Percentiles rank a stretch among this genome's conserved stretches.
Conservation (phyloP, 2,329 filamentous ascomycete genomes). For the Colletotrichum chlorophyti region DNA sequence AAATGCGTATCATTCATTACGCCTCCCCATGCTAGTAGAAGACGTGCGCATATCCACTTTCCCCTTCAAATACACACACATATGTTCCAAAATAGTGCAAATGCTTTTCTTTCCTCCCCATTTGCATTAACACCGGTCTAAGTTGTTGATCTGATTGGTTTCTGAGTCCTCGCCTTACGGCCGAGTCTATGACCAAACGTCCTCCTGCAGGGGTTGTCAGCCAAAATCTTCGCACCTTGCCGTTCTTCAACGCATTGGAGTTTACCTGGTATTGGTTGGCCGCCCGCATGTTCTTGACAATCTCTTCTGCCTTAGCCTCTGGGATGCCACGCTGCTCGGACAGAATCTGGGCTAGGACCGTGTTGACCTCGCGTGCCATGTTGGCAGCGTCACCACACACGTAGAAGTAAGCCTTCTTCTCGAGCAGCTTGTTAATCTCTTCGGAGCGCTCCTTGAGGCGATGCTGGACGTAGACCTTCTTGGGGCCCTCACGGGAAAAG, state of each 20-base stretch:
- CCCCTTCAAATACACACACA: neutral
- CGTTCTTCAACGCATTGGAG: constrained; percentile 22
- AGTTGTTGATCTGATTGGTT: no score
- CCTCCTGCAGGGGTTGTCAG: constrained; percentile 61
- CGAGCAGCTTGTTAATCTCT: constrained; percentile 85
- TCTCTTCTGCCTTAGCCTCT: constrained; percentile 89
- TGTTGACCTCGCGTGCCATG: constrained; percentile 94
- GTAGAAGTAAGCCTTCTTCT: constrained; percentile 92
- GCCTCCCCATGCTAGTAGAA: constrained; percentile 24
- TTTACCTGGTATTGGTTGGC: constrained; percentile 93
- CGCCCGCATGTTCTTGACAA: constrained; percentile 95
- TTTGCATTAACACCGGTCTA: no score
- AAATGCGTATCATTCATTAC: constrained; percentile 26
- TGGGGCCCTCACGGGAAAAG: constrained; percentile 85
- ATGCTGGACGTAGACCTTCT: constrained; percentile 98
- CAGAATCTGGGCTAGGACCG: constrained; percentile 86
- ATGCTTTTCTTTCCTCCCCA: no score
- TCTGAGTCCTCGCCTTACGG: constrained; percentile 29
- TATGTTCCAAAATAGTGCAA: no score
- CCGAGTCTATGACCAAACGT: constrained; percentile 68
- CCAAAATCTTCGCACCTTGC: constrained; percentile 3
- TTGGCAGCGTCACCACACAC: constrained; percentile 97
- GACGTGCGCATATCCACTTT: constrained; percentile 21
- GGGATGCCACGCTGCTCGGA: constrained; percentile 82
- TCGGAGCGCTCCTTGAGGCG: constrained; percentile 82